Base-by-base conservation (phyloP, 441 rosid genomes). In the Macaranga tanarius region DNA sequence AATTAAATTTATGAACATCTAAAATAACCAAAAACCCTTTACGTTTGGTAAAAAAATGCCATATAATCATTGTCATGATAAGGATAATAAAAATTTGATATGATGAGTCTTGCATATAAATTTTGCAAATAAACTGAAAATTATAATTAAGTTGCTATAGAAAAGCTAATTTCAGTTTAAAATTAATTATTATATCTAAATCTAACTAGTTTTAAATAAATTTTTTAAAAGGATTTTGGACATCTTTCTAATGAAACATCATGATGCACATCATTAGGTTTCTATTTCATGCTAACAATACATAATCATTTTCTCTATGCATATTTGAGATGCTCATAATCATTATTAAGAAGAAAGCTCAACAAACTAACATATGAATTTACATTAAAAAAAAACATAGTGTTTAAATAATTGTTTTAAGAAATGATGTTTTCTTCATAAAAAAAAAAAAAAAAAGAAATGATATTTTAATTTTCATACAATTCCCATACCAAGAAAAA, bases 301-400 rank as follows among this genome's bases (percentile, higher is more conserved):
- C 61, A 34, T 67, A 60, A 66, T 74, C 60, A 67, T 58, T 59
- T 11, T 64, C 65, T 45, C 11, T 28, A 8, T 47, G 9, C 65
- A 12, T 45, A 42, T 44, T 44, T 26, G 13, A 8, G 13, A 45
- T 28, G 70, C 42, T 64, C 51, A n/a, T 31, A 47, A 67, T 58
- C 65, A 73, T 73, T 48, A 15, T 58, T 73, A 70, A 16, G 31
- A 8, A 57, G 55, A 70, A 70, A 70, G 51, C n/a, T 25, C 13
- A 47, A 70, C 57, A 25, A 59, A 59, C 22, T 55, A 69, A 23
- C 38, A 26, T 8, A 13, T 15, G 17, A 52, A 52, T 17, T 52
- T 52, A 16, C 16, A 52, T 20, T n/a, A 7, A 55, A 55, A 55
- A 55, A 31, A 31, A 28, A 28, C 1, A 28, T 28, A 31, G 38